A percentile compares a stretch with the other conserved stretches of the same genome.
Evolutionary conservation across 345 rosid species (phyloP).

Genomic region (Eucalyptus curtisii): DNA sequence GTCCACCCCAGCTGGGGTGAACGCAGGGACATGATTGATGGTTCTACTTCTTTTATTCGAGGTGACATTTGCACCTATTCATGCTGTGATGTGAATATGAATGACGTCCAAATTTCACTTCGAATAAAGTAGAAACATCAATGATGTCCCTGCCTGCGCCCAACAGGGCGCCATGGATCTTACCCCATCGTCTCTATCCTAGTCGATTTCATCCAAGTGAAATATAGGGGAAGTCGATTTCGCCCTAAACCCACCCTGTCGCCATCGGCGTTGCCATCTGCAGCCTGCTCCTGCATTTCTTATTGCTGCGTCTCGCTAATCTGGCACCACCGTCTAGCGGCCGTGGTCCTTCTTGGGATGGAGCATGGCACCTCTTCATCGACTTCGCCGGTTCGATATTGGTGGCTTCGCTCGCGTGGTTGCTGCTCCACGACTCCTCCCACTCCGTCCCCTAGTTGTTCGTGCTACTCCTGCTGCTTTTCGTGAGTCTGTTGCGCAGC

Average conservation of each 20-base stretch:
- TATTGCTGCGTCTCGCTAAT: not conserved
- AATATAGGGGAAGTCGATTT: not conserved
- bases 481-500: not conserved
- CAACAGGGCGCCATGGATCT: too few relatives aligned
- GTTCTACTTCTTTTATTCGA: too few relatives aligned
- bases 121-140: too few relatives aligned
- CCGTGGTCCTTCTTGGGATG: not conserved
- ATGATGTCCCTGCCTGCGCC: too few relatives aligned
- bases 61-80: too few relatives aligned
- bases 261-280: not conserved
- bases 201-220: not conserved
- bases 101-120: too few relatives aligned
- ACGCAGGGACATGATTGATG: too few relatives aligned
- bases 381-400: accelerated
- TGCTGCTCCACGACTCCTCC: not conserved
- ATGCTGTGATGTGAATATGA: too few relatives aligned
- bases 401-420: not conserved
- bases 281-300: not conserved
- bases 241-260: not conserved
- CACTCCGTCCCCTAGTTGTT: not conserved
- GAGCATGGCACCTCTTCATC: not conserved
- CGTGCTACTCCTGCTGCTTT: not conserved
- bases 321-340: not conserved
- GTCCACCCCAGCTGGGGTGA: too few relatives aligned
- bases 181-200: too few relatives aligned